These are phyloP conservation scores for Neurospora sp. DNA, from an alignment of 495 filamentous ascomycete genomes.

Conservation along the genomic window DNA sequence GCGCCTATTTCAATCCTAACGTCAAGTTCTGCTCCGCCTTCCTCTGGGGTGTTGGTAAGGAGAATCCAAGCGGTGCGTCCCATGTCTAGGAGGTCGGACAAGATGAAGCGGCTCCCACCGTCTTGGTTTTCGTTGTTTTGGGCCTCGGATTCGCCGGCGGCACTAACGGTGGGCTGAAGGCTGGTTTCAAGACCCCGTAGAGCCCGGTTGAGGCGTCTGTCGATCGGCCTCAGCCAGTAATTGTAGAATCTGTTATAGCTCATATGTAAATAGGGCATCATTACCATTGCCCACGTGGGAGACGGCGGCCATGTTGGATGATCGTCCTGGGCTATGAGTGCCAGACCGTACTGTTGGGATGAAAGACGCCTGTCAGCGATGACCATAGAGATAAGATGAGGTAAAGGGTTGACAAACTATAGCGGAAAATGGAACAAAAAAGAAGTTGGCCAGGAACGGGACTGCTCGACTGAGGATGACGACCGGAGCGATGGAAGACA, in stretches of 20 bases:
- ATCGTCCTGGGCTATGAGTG: constrained; percentile 13
- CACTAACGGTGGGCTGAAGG: not conserved
- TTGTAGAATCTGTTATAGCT: constrained; percentile 59
- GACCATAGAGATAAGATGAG: too few relatives aligned
- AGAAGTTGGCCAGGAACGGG: constrained; percentile 17
- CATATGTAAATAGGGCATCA: constrained; percentile 57
- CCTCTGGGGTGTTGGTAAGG: not conserved
- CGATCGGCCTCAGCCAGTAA: constrained; percentile 49
- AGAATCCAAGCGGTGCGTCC: constrained; percentile 4
- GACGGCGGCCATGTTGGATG: constrained; percentile 58
- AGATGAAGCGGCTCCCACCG: constrained; percentile 1
- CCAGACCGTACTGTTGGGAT: constrained; percentile 12
- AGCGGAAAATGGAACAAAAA: constrained; percentile 24
- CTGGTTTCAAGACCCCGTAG: constrained; percentile 7
- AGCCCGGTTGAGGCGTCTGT: constrained; percentile 47
- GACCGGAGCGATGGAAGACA: constrained; percentile 29
- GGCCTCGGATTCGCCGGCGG: not conserved
- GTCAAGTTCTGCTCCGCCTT: constrained; percentile 34
- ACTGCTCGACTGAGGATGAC: constrained; percentile 27
- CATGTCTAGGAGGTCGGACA: constrained; percentile 6
- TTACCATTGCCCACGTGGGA: constrained; percentile 55
- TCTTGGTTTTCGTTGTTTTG: constrained; percentile 2
- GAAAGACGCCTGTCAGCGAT: not conserved
- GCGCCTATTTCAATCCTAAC: constrained; percentile 4
- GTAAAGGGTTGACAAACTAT: constrained; percentile 17